These are phyloP conservation scores for Aspergillus olivimuriae DNA, from an alignment of 495 filamentous ascomycete genomes.

Conservation along the genomic window DNA sequence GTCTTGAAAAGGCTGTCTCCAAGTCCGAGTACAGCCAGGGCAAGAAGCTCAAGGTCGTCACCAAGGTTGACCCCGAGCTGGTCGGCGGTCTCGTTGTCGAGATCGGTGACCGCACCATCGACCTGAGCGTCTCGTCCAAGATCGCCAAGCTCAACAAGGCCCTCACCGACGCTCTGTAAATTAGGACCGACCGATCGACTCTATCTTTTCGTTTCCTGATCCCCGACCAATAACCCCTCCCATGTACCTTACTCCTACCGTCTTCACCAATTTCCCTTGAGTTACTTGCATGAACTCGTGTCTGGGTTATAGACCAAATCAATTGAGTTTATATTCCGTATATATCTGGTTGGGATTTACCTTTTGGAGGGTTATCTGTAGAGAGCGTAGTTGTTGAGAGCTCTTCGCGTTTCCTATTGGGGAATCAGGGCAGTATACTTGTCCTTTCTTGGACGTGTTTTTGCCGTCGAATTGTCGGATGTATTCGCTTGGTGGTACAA, in stretches of 20 bases:
- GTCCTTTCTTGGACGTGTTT: not conserved
- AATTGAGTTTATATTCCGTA: conserved; percentile 9
- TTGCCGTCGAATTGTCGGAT: not conserved
- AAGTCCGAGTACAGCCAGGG: conserved; percentile 87
- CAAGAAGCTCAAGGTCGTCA: conserved; percentile 95
- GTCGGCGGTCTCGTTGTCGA: conserved; percentile 91
- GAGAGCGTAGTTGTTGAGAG: not conserved
- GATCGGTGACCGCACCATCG: conserved; percentile 95
- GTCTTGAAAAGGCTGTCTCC: conserved; percentile 79
- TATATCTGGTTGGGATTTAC: not conserved
- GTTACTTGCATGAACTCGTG: conserved; percentile 10
- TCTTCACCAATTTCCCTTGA: conserved; percentile 2
- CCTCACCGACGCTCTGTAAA: conserved; percentile 92
- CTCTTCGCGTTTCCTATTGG: no score
- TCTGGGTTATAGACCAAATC: conserved; percentile 15
- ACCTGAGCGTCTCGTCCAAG: conserved; percentile 90
- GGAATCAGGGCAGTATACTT: no score
- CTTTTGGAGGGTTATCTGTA: not conserved
- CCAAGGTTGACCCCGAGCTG: conserved; percentile 92
- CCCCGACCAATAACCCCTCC: conserved; percentile 1
- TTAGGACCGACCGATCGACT: no score
- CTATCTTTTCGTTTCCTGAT: not conserved
- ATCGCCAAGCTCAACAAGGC: conserved; percentile 99
- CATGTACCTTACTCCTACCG: conserved; percentile 5
- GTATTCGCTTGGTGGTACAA: no score